Conservation (phyloP, 129 eudicot species). For the Rutidosis leptorrhynchoides region DNA sequence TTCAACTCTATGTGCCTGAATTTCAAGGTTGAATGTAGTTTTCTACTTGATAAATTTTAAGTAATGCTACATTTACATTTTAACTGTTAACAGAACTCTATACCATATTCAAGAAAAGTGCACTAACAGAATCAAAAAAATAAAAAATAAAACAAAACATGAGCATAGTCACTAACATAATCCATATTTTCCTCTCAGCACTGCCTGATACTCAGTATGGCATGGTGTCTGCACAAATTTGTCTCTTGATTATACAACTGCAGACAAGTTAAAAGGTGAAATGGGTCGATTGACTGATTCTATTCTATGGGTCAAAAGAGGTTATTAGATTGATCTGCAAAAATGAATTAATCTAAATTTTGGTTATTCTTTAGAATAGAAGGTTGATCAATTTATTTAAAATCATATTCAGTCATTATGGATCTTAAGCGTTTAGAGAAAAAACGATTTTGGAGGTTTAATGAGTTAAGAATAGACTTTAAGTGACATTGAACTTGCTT, state of each 20-base stretch:
- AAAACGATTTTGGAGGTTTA: background rate
- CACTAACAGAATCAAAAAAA: constrained; percentile 24
- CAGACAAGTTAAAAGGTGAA: constrained; percentile 39
- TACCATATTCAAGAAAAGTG: constrained; percentile 32
- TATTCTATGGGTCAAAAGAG: background rate
- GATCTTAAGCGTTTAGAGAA: background rate
- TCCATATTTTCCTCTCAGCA: constrained; percentile 15
- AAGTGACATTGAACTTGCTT: background rate
- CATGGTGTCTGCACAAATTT: constrained; percentile 1
- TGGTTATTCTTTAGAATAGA: background rate
- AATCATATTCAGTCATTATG: background rate
- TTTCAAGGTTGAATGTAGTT: constrained; percentile 10
- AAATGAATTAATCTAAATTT: background rate
- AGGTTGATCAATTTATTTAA: background rate
- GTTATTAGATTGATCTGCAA: background rate
- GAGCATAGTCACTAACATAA: constrained; percentile 28
- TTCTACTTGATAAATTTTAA: constrained; percentile 14
- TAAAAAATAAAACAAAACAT: too few relatives aligned
- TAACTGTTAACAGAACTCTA: constrained; percentile 19
- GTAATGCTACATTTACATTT: constrained; percentile 31
- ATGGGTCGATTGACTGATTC: background rate
- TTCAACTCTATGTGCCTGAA: constrained; percentile 12
- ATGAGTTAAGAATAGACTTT: too few relatives aligned
- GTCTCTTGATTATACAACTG: constrained; percentile 26
- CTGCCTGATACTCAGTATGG: too few relatives aligned